Evolutionary conservation across 169 alveolate species (phyloP).

Genomic region (Babesia ovata): DNA sequence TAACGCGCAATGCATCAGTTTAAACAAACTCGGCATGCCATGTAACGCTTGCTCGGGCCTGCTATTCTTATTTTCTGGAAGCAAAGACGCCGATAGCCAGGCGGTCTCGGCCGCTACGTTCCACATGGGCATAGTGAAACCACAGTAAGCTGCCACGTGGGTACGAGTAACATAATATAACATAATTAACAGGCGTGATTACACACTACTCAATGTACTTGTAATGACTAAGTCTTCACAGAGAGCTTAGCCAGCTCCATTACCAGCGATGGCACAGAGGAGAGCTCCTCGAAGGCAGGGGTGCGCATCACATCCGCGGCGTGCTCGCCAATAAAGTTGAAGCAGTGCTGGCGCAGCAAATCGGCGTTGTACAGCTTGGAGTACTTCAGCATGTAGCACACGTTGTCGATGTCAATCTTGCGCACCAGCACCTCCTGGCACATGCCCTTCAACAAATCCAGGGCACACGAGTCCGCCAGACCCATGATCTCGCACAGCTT

Average conservation of each 20-base stretch:
- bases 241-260: constrained; percentile 71
- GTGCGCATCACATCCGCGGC: constrained; percentile 72
- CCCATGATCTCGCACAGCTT: constrained; percentile 70
- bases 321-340: constrained; percentile 63
- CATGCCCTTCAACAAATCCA: constrained; percentile 54
- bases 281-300: constrained; percentile 69
- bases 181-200: too few species aligned
- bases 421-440: constrained; percentile 63
- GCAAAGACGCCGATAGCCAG: too few species aligned
- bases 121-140: too few species aligned
- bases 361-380: constrained; percentile 72
- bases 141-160: too few species aligned
- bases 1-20: too few species aligned
- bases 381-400: constrained; percentile 69
- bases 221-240: constrained; percentile 19
- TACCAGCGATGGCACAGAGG: constrained; percentile 70
- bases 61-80: too few species aligned
- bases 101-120: too few species aligned
- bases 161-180: too few species aligned
- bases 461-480: constrained; percentile 66
- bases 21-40: too few species aligned
- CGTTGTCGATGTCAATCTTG: constrained; percentile 68
- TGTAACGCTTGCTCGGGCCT: too few species aligned
- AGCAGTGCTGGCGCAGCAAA: constrained; percentile 61
- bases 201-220: too few species aligned